Evolutionary conservation across 305 asterid genomes (phyloP).

Genomic region (Salvia sclarea): DNA sequence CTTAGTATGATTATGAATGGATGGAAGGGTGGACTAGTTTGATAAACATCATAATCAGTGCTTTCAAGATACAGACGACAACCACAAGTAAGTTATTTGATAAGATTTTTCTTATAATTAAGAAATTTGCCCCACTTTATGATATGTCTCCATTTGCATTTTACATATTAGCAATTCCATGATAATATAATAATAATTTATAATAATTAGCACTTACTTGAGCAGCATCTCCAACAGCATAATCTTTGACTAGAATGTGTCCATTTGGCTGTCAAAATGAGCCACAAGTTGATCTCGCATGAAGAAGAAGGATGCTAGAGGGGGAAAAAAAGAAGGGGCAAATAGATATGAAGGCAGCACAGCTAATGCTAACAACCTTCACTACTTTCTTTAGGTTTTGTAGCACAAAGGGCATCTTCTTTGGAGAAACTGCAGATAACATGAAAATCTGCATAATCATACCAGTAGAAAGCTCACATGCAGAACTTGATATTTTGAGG

Average conservation of each 20-base stretch:
- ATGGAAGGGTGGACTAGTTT: constrained; percentile 11
- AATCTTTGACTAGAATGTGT: constrained; percentile 72
- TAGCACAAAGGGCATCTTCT: constrained; percentile 61
- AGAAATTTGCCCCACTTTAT: not conserved
- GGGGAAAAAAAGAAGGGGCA: not conserved
- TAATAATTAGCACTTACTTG: constrained; percentile 48
- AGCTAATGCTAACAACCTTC: constrained; percentile 47
- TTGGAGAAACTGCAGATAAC: constrained; percentile 85
- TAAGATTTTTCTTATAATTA: not conserved
- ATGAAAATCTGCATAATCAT: constrained; percentile 62
- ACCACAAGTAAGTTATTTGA: constrained; percentile 9
- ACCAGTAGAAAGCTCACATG: constrained; percentile 30
- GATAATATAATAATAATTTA: constrained; percentile 2
- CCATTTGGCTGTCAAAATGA: constrained; percentile 68
- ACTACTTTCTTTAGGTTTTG: constrained; percentile 66
- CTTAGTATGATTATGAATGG: constrained; percentile 24
- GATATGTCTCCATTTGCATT: not conserved
- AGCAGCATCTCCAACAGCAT: constrained; percentile 75
- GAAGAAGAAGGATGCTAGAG: not conserved
- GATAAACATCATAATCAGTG: constrained; percentile 3
- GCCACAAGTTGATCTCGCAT: constrained; percentile 18
- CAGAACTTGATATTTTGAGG: constrained; percentile 14
- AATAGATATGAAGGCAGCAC: constrained; percentile 8
- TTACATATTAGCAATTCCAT: not conserved
- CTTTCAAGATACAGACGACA: not conserved